Evolutionary conservation across 257 asterid genomes (phyloP), one percentile per base, ranked within the genome.

Genomic region (Striga asiatica): DNA sequence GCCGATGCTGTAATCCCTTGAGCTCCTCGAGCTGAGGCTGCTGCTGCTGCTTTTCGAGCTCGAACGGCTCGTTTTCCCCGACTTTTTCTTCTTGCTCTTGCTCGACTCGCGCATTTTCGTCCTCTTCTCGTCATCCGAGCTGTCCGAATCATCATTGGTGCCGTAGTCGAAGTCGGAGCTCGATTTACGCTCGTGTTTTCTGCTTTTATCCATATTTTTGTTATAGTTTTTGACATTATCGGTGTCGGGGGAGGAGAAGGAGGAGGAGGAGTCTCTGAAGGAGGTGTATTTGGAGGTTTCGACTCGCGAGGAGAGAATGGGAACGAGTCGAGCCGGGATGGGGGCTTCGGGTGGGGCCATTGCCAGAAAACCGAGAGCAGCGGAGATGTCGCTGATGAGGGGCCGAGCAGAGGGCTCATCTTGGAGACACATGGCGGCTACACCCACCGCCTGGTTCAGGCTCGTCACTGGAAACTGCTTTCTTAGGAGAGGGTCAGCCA

Each of bases 401-500:
- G 95, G 95, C 1, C 95, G 86, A 0, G 85, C 93, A 7, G 54
- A 29, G 1, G 95, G 87, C 49, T 85, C 89, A 11, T 85, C 95
- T 64, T 82, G 93, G 11, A 85, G 75, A 54, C 95, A 85, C 95
- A 85, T 85, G 14, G 95, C 93, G 14, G 89, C 86, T 3, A 85
- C 75, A 38, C 93, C 95, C 8, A 85, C 82, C 0, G 84, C 95
- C 66, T 85, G 95, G 51, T 85, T 82, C 54, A 85, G 70, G 62
- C 95, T 68, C 37, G 76, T 78, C 8, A 72, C 64, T 0, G 82
- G 67, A 43, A 71, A 79, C 19, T 47, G 67, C 14, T 64, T 66
- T 24, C 55, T 56, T 2, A 85, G 89, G 1, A 60, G 77, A 2
- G 95, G 86, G 58, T 85, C 95, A 3, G 84, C 93, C 83, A 85